Evolutionary conservation across 2,329 filamentous ascomycete species (phyloP), one percentile per base, ranked within the genome.

Genomic region (Exophiala lecanii-corni): DNA sequence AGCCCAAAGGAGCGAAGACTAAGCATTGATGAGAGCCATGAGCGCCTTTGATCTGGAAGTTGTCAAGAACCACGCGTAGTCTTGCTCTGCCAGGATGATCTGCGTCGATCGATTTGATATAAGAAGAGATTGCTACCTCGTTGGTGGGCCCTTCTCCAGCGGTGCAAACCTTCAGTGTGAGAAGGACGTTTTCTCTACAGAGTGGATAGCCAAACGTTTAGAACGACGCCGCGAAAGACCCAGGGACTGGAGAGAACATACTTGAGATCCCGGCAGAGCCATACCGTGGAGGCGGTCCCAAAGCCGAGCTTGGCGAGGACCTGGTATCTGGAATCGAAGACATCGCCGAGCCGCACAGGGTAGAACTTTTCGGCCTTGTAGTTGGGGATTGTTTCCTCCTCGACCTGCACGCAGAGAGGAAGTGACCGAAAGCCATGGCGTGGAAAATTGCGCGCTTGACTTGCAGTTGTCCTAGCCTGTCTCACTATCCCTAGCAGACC

Each of bases 281-380:
- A 74, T 33, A 72, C 64, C 5, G 67, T 74, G 5, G 68, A 67
- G 51, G 56, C 71, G 3, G 63, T 62, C 17, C 71, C 69, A 25
- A 60, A 66, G 20, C 70, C 69, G 23, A 73, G 54, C 54, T 73
- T 74, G 42, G 70, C 62, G 38, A 68, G 49, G 33, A 72, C 56
- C 32, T 59, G 58, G 48, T 74, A 74, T 23, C 65, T 63, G 15
- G 58, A 63, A 43, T 62, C 39, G 48, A 72, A 70, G 1, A 51
- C 41, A 37, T 73, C 66, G 16, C 66, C 67, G 3, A 74, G 57
- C 3, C 51, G 55, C 5, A 69, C 59, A 3, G 70, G 68, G 53
- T 73, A 59, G 38, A 53, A 61, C 3, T 41, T 47, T 28, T 50
- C 52, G 16, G 50, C 23, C 6, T 49, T 43, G 33, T 57, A 57